Evolutionary conservation across 2,329 filamentous ascomycete species (phyloP), one percentile per base, ranked within the genome.

Genomic region (Tolypocladium tropicale): DNA sequence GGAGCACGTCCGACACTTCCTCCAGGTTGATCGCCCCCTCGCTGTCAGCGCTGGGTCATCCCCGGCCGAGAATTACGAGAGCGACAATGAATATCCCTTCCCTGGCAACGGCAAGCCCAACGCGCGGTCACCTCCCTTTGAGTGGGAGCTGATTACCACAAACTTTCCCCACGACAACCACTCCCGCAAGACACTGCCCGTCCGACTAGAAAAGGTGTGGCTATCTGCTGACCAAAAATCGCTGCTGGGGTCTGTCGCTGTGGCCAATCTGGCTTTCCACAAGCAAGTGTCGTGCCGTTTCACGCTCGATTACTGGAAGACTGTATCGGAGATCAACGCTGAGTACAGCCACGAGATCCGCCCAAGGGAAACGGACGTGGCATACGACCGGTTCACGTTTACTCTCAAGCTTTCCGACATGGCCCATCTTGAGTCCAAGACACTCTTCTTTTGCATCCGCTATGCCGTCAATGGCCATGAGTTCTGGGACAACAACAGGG

Each of bases 291-390:
- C 88, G n/a, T 93, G 90, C 70, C 85, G 94, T 53, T 99, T 99
- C 71, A 99, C 94, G 0, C 81, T 96, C 51, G 94, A 99, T 71
- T 94, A 95, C 74, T 99, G 94, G 94, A 96, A 95, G 79, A 99
- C 94, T 0, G 95, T 92, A 0, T 99, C 94, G 0, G 94, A 99
- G 69, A 88, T 97, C 2, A 80, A 81, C 39, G 93, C 90, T n/a
- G 91, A 96, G 65, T 99, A 83, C 74, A 86, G 85, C 68, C 83
- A 89, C 59, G 89, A 94, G 72, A 81, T 93, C 50, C 83, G 84
- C 48, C 83, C 83, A 32, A 82, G 82, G 62, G 82, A 87, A 46
- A 76, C 76, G 4, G 75, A 82, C 25, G 79, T 87, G 63, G 84
- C 86, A 52, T 86, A 87, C 63, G 94, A 99, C 70, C 84, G 90